Percentiles rank a stretch among this genome's conserved stretches.
phyloP scores from a whole-genome alignment of 2,329 filamentous ascomycete species.

The Penicillium sp. region DNA sequence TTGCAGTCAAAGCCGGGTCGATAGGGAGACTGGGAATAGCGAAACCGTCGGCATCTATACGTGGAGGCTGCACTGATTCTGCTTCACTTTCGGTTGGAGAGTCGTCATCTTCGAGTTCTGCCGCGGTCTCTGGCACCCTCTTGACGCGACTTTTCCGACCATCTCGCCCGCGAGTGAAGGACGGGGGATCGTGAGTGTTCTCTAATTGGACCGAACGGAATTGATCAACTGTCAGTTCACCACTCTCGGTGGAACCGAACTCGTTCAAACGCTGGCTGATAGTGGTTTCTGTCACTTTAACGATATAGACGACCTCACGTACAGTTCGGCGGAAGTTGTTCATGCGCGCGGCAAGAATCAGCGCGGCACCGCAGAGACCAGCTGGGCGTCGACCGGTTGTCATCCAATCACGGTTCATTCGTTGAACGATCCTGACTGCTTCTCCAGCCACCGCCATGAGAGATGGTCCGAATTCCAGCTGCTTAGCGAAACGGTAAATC shows the following conservation, averaged over 20 bases:
- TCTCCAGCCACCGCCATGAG: constrained; percentile 84
- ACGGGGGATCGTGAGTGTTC: constrained; percentile 75
- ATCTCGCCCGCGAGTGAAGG: constrained; percentile 61
- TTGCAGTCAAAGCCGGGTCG: constrained; percentile 42
- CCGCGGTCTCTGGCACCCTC: constrained; percentile 36
- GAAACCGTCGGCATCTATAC: constrained; percentile 66
- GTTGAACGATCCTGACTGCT: constrained; percentile 79
- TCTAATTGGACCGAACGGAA: constrained; percentile 62
- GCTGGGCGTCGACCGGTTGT: constrained; percentile 88
- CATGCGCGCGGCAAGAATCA: constrained; percentile 94
- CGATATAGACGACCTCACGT: constrained; percentile 94
- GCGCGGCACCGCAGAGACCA: constrained; percentile 87
- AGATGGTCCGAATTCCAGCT: constrained; percentile 82
- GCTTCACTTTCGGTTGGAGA: constrained; percentile 14
- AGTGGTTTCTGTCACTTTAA: constrained; percentile 92
- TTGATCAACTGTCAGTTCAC: constrained; percentile 80
- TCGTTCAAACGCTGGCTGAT: constrained; percentile 89
- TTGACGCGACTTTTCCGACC: constrained; percentile 52
- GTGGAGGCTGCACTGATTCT: constrained; percentile 33
- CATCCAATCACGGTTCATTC: constrained; percentile 98
- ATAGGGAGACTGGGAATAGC: constrained; percentile 57
- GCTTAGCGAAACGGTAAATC: constrained; percentile 84
- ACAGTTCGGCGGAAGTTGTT: constrained; percentile 95
- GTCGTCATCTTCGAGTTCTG: constrained; percentile 50
- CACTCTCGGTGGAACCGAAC: constrained; percentile 82